Evolutionary conservation across 2,329 filamentous ascomycete species (phyloP), one percentile per base, ranked within the genome.

Genomic region (Xylaria sp.): DNA sequence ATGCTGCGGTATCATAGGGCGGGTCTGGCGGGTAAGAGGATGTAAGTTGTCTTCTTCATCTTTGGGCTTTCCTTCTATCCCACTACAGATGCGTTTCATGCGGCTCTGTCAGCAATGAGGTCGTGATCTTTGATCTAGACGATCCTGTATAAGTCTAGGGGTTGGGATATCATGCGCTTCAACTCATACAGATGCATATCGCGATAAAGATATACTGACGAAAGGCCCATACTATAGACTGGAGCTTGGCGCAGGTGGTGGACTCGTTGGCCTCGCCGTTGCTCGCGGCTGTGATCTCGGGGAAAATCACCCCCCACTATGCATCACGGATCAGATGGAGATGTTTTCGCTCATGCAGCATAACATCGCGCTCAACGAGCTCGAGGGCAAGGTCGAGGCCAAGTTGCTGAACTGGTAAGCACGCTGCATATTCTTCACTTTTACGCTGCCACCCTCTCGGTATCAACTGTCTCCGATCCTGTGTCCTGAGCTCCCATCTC

Each of bases 191-290:
- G 25, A 42, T 59, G 38, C 36, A 49, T 42, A 9, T 25, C 7
- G 29, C 9, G 17, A 31, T 22, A 11, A 39, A 42, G 22, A 27
- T 13, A 55, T 44, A 31, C 64, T 69, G 7, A 69, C 44, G 1
- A 39, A 33, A 47, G 5, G 25, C 4, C 7, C 3, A 6, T n/a
- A 5, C 20, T 31, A 33, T 75, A 97, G 93, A 81, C 83, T 98
- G 74, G 96, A 98, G 81, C 85, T 99, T 47, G 96, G 96, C 63
- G 93, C 95, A 66, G 96, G 96, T 65, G 93, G 94, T 63, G 96
- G 96, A 22, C 86, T 98, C 57, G 93, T 97, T 56, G 94, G 89
- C 56, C 81, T 91, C 66, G 87, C 85, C 13, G 83, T 90, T 36
- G 87, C 87, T 33, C 80, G 83, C 36, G 87, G 85, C 53, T 89